phyloP scores from a whole-genome alignment of 495 filamentous ascomycete genomes.

The Aspergillus taichungensis region DNA sequence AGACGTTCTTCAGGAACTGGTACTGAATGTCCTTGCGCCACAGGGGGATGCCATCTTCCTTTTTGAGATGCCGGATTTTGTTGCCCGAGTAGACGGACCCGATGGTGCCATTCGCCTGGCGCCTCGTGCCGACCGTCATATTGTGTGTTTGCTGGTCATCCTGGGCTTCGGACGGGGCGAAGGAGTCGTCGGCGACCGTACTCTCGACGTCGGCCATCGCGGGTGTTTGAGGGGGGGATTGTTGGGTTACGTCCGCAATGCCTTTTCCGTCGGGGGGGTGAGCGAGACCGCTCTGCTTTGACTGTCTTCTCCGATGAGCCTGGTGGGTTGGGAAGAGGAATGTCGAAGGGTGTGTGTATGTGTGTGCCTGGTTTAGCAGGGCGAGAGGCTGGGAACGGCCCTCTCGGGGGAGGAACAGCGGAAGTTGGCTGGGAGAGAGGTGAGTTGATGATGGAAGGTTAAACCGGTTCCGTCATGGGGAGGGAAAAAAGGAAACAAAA shows the following conservation, averaged over 20 bases:
- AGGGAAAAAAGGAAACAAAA: slow-evolving; percentile 7
- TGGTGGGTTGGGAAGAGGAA: neutral
- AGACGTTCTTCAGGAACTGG: slow-evolving; percentile 85
- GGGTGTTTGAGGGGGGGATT: neutral
- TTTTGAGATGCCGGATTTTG: slow-evolving; percentile 93
- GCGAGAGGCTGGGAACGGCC: neutral
- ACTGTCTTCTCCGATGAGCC: too few species aligned
- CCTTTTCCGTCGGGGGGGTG: too few species aligned
- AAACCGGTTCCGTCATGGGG: neutral
- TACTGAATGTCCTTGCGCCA: slow-evolving; percentile 98
- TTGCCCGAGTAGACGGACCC: slow-evolving; percentile 73
- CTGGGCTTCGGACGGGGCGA: slow-evolving; percentile 31
- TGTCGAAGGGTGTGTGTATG: neutral
- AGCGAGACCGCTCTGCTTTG: too few species aligned
- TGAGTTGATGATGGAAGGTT: slow-evolving; percentile 1
- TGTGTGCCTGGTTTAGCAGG: neutral
- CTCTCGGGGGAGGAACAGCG: neutral
- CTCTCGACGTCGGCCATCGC: slow-evolving; percentile 36
- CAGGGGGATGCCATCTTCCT: slow-evolving; percentile 91
- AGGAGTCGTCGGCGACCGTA: slow-evolving; percentile 37
- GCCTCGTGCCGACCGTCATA: slow-evolving; percentile 48
- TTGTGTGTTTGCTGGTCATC: slow-evolving; percentile 41
- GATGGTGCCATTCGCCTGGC: slow-evolving; percentile 57
- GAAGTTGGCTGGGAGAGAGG: slow-evolving; percentile 2
- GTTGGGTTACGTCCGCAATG: neutral